Percentiles rank a stretch among this genome's conserved stretches.
Conservation (phyloP, 345 rosid species). For the Microthlaspi erraticum region DNA sequence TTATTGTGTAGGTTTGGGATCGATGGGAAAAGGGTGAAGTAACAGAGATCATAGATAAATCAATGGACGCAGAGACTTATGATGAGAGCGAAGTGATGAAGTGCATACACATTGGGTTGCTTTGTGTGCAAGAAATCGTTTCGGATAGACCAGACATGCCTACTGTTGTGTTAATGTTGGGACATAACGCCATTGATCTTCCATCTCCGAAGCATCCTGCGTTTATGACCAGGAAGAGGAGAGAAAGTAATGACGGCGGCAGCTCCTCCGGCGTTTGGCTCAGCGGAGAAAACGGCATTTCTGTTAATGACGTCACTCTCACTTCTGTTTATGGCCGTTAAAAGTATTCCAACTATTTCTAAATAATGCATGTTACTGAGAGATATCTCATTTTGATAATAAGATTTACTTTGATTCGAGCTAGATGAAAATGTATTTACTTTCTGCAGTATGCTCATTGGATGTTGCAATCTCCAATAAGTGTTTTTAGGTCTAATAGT, state of each 20-base stretch:
- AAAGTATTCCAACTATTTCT: background rate
- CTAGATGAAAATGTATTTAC: too few species aligned
- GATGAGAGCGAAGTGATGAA: constrained; percentile 46
- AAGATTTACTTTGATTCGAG: too few species aligned
- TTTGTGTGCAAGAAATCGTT: constrained; percentile 63
- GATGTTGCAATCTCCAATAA: too few species aligned
- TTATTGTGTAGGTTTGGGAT: constrained; percentile 57
- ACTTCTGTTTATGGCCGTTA: constrained; percentile 48
- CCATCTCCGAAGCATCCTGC: constrained; percentile 66
- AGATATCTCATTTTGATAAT: too few species aligned
- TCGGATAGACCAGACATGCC: constrained; percentile 64
- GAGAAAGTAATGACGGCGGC: background rate
- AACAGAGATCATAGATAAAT: constrained; percentile 44
- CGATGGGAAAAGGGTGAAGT: constrained; percentile 52
- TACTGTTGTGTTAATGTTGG: constrained; percentile 53
- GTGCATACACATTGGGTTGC: constrained; percentile 42
- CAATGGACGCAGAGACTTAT: constrained; percentile 36
- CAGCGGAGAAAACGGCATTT: constrained; percentile 39
- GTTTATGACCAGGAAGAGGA: constrained; percentile 36
- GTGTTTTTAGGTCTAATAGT: too few species aligned
- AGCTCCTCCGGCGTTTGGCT: constrained; percentile 20
- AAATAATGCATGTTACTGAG: too few species aligned
- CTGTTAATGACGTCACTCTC: constrained; percentile 48
- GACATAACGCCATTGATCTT: constrained; percentile 44
- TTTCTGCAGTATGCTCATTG: too few species aligned